Base-by-base conservation (phyloP, 192 early-diverging fungal species). In the Entomortierella lignicola region DNA sequence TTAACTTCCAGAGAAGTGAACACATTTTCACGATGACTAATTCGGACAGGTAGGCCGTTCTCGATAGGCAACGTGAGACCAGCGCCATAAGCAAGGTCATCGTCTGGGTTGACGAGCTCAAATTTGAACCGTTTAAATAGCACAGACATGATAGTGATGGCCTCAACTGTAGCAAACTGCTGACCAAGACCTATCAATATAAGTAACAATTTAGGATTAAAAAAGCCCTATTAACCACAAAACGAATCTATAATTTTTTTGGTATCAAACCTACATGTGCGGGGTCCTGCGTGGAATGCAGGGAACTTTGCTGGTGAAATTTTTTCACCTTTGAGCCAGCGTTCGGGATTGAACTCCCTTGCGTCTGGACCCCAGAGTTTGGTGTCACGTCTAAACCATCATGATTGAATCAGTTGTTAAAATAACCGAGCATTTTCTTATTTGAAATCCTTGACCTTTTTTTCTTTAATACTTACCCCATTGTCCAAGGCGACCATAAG, bases 281-380 rank as follows among this genome's bases (percentile, higher is more conserved):
- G 71, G 23, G 85, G 85, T 21, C 85, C 85, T 13, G 69, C 85
- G 31, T 86, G 81, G 81, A 86, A 86, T 18, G 80, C 83, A 26
- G 85, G 81, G 81, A 83, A 86, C 57, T 84, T 72, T 34, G 77
- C 60, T 17, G 81, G 81, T 15, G 81, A 70, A 7, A 42, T 20
- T 27, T 80, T 69, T 15, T 70, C 75, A 2, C 61, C 70, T n/a
- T 55, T 43, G 12, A 87, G 39, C 85, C 85, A 87, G 50, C 85
- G 73, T 15, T 83, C 82, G 34, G 85, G 85, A 2, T 59, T 61
- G 70, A 66, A 87, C 23, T 83, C 69, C 25, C 63, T 68, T 29
- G 82, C 82, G 65, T 88, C 86, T 2, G 69, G 65, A 17, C 86
- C 86, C 86, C 86, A 88, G 21, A 86, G 69, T 0, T 44, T 17